phyloP scores from a whole-genome alignment of 1,284 basidiomycete species.

The Trichosporon sp. region DNA sequence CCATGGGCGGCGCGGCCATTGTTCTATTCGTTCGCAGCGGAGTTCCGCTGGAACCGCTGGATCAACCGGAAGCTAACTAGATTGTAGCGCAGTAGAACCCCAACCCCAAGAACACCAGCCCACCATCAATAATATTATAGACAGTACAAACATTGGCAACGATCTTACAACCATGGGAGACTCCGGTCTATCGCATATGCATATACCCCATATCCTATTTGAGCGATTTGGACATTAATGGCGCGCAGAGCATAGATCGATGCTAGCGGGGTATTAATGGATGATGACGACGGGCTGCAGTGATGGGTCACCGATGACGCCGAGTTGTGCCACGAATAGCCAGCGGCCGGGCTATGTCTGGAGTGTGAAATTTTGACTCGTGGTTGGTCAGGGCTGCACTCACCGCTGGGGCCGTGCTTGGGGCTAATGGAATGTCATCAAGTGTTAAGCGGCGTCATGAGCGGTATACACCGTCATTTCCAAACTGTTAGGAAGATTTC shows the following conservation, averaged over 20 bases:
- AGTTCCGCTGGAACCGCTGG: background rate
- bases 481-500: too few species aligned
- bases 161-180: background rate
- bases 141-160: background rate
- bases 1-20: background rate
- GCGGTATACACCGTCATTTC: background rate
- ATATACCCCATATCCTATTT: background rate
- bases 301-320: background rate
- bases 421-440: too few species aligned
- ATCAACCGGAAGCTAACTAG: too few species aligned
- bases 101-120: background rate
- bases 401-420: background rate
- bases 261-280: background rate
- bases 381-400: background rate
- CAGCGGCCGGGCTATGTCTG: too few species aligned
- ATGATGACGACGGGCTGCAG: background rate
- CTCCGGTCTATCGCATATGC: constrained; percentile 14
- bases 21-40: background rate
- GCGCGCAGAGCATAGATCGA: background rate
- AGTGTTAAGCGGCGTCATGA: background rate
- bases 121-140: background rate
- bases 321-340: background rate
- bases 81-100: background rate
- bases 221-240: too few species aligned
- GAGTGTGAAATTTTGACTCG: background rate